Evolutionary conservation across 352 stramenopile genomes (phyloP), one percentile per base, ranked within the genome.

Genomic region (Phytophthora citrophthora): DNA sequence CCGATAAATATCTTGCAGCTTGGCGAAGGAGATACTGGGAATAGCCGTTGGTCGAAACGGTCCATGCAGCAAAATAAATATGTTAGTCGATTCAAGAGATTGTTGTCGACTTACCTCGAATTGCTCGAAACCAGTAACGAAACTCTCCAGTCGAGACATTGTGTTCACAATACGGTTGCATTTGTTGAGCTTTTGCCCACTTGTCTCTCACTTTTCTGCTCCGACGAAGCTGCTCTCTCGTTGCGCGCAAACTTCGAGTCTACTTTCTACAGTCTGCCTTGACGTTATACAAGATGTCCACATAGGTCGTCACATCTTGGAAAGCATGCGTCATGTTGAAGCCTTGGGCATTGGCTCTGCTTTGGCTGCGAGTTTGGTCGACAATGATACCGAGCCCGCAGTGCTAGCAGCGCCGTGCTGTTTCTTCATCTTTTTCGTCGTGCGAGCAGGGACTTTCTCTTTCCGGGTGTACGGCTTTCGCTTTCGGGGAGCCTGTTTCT

Each of bases 401-500:
- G 13, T 20, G 31, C 32, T 12, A 26, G 43, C 48, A 43, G 32
- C 38, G 41, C 50, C 39, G 15, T 68, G 53, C 32, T 24, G 9
- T 9, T 64, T 77, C 58, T 89, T 93, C 31, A 44, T 57, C 34
- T 83, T 88, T 74, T 93, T 90, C 10, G 60, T 50, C 20, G 51
- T 52, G 39, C 48, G 69, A 62, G 24, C 38, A 16, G 64, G 24
- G 3, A 49, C 56, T 52, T 90, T 91, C 24, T 92, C 83, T 62
- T 79, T 88, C 45, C 83, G 81, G 23, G 72, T 76, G 57, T 90
- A 89, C 0, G 70, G 18, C 52, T 94, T 93, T 9, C 86, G 81
- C 57, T 94, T 94, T 0, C 83, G 82, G 11, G 75, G 72, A 5
- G 70, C 47, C 54, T 91, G 72, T 15, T 81, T 81, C 31, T 64